phyloP scores from a whole-genome alignment of 2,329 filamentous ascomycete species.

The Diaporthe destruens region DNA sequence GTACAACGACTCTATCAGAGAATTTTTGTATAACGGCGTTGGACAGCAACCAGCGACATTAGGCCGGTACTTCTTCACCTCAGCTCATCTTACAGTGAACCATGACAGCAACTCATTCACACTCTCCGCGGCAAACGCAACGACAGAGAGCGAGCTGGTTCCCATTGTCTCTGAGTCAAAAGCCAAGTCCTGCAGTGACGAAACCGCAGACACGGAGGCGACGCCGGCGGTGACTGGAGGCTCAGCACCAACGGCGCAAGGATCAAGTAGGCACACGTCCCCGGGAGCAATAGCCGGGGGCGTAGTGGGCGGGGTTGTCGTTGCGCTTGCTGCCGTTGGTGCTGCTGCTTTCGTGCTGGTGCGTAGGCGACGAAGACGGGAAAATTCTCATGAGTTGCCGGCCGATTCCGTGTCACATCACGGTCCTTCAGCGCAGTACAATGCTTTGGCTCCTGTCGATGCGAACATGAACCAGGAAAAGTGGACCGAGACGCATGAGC shows the following conservation, averaged over 20 bases:
- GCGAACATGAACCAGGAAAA: not conserved
- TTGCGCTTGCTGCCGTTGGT: not conserved
- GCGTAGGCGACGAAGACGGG: not conserved
- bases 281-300: constrained; percentile 1
- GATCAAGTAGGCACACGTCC: not conserved
- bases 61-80: not conserved
- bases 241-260: not conserved
- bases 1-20: not conserved
- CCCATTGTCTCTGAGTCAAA: not conserved
- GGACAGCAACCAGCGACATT: not conserved
- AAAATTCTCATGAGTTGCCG: not conserved
- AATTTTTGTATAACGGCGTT: not conserved
- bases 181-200: constrained; percentile 1
- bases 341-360: not conserved
- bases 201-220: not conserved
- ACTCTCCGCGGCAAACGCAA: not conserved
- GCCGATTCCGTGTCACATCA: not conserved
- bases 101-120: constrained; percentile 6
- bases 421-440: not conserved
- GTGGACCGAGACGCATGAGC: not conserved
- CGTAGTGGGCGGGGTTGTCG: not conserved
- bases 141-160: not conserved
- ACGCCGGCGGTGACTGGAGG: not conserved
- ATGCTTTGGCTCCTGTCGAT: not conserved
- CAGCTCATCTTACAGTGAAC: not conserved